Evolutionary conservation across 768 basidiomycete species (phyloP), one percentile per base, ranked within the genome.

Genomic region (Gloeostereum incarnatum): DNA sequence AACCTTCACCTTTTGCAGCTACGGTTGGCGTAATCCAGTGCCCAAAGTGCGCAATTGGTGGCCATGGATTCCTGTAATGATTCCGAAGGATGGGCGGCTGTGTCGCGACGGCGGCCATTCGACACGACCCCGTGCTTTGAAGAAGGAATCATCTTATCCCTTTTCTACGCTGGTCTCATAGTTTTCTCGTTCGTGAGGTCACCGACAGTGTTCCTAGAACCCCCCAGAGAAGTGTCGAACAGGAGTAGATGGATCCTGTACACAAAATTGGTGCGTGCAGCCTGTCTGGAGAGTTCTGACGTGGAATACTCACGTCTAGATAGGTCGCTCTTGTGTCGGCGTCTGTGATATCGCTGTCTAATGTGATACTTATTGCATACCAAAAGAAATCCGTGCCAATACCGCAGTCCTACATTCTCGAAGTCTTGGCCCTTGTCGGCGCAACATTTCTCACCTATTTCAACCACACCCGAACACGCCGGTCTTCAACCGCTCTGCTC

Each of bases 41-140:
- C 37, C 20, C 11, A 1, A 36, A 35, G 7, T 23, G 29, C 16
- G 18, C 27, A n/a, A 6, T 6, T 41, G 13, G 11, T 10, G 21
- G 25, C 25, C 30, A 72, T 70, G 68, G 55, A 59, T 8, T 50
- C 50, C 41, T 82, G 81, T 50, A 65, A 54, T 33, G 69, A 80
- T 49, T 30, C 41, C 6, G 81, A 88, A 45, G 83, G 85, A 40
- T 88, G 85, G 80, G 56, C 54, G 6, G 60, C 69, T 11, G 58
- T 77, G 13, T 90, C 88, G 0, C 54, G 42, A 0, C 47, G 59
- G 0, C 71, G 88, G 38, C 61, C 69, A 10, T 87, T 90, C 53
- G 91, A 93, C 54, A 46, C 80, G 6, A 86, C 89, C 1, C 71
- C 75, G 10, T 94, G 91, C 54, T 86, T 82, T 45, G 82, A 93